Evolutionary conservation across 306 rosid genomes (phyloP).

Genomic region (Acacia melanoxylon): DNA sequence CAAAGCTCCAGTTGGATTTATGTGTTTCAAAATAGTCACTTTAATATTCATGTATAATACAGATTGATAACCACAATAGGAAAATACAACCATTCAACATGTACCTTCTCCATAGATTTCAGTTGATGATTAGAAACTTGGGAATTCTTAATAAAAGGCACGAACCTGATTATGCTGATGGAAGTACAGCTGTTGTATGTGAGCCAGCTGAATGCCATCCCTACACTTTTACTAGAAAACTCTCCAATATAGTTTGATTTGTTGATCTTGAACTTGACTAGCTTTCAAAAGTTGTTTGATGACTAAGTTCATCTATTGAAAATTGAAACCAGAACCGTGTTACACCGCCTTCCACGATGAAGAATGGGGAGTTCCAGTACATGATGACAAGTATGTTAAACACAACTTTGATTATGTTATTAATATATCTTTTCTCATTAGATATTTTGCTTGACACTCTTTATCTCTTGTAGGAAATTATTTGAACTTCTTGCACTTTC

Average conservation of each 20-base stretch:
- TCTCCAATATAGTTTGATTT: slow-evolving; percentile 17
- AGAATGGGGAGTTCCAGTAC: slow-evolving; percentile 91
- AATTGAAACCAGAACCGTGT: slow-evolving; percentile 56
- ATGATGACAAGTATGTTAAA: slow-evolving; percentile 73
- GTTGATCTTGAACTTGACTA: slow-evolving; percentile 9
- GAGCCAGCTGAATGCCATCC: background rate
- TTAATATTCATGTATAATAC: background rate
- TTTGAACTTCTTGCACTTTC: slow-evolving; percentile 88
- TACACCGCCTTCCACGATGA: slow-evolving; percentile 77
- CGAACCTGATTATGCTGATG: slow-evolving; percentile 21
- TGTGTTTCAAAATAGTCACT: background rate
- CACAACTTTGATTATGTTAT: slow-evolving; percentile 23
- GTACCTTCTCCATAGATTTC: background rate
- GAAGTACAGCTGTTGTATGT: slow-evolving; percentile 9
- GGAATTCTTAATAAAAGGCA: background rate
- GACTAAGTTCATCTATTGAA: slow-evolving; percentile 40
- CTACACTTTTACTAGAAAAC: slow-evolving; percentile 4
- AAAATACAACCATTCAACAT: background rate
- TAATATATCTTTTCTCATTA: slow-evolving; percentile 2
- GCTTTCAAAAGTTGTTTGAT: slow-evolving; percentile 31
- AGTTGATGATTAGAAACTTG: slow-evolving; percentile 25
- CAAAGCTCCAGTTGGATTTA: background rate
- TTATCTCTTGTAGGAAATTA: slow-evolving; percentile 59
- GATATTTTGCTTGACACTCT: slow-evolving; percentile 35
- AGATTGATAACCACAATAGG: background rate